phyloP scores from a whole-genome alignment of 495 filamentous ascomycete species.

The Podospora didyma region DNA sequence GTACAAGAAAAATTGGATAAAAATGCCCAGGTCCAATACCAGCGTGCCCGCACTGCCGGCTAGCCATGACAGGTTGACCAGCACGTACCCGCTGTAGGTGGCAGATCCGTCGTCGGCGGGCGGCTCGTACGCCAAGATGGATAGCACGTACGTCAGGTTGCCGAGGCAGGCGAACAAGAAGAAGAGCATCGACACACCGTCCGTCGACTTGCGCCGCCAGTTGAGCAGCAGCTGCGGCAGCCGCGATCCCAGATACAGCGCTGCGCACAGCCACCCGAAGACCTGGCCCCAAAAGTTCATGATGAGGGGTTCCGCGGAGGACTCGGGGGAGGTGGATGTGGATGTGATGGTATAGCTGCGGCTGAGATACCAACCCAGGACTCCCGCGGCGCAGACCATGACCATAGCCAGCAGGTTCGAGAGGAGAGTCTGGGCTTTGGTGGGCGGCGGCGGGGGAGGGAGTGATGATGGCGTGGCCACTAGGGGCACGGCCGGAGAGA shows the following conservation, averaged over 20 bases:
- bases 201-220: conserved; percentile 81
- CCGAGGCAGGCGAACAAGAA: conserved; percentile 96
- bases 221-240: conserved; percentile 89
- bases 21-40: conserved; percentile 77
- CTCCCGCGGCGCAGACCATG: conserved; percentile 76
- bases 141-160: conserved; percentile 86
- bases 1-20: conserved; percentile 90
- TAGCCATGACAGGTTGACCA: conserved; percentile 86
- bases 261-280: conserved; percentile 82
- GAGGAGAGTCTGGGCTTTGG: conserved; percentile 51
- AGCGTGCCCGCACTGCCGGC: conserved; percentile 86
- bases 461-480: conserved; percentile 26
- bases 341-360: conserved; percentile 24
- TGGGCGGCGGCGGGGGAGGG: conserved; percentile 34
- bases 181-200: conserved; percentile 87
- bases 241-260: conserved; percentile 81
- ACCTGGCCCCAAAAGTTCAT: conserved; percentile 78
- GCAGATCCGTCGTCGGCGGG: conserved; percentile 41
- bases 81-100: conserved; percentile 73
- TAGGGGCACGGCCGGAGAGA: conserved; percentile 78
- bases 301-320: conserved; percentile 37
- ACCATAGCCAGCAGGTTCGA: conserved; percentile 70
- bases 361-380: conserved; percentile 82
- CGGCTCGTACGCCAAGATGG: conserved; percentile 85
- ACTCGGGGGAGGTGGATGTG: conserved; percentile 5